Evolutionary conservation across 495 filamentous ascomycete genomes (phyloP).

Genomic region (Lindgomyces ingoldianus): DNA sequence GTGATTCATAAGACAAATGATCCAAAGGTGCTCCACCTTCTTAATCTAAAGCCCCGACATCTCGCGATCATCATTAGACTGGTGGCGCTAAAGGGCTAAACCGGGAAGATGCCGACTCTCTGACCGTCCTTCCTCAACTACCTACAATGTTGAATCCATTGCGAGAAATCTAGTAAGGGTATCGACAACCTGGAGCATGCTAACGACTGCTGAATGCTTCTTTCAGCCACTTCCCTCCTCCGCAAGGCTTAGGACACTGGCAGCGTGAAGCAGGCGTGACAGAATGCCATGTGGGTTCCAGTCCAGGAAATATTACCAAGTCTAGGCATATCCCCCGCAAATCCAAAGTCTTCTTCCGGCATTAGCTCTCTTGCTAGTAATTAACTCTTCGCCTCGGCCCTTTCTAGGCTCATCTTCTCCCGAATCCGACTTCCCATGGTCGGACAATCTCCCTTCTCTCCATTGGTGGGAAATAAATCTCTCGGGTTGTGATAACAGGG

Average conservation of each 20-base stretch:
- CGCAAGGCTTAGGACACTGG: slow-evolving; percentile 4
- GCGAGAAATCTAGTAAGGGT: too few relatives aligned
- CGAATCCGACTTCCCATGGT: too few relatives aligned
- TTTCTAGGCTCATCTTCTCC: background rate
- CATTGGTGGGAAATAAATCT: too few relatives aligned
- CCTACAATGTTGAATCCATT: too few relatives aligned
- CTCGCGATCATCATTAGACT: background rate
- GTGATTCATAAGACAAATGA: background rate
- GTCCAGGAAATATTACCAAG: slow-evolving; percentile 7
- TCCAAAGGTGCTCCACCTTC: background rate
- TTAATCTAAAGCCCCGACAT: background rate
- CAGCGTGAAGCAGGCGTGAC: background rate
- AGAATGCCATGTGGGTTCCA: background rate
- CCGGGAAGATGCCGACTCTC: background rate
- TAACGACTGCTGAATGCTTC: background rate
- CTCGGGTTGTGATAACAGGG: too few relatives aligned
- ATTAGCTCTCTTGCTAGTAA: background rate
- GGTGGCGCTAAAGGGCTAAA: background rate
- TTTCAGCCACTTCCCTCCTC: background rate
- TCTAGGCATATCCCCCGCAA: background rate
- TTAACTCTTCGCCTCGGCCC: background rate
- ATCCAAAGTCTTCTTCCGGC: background rate
- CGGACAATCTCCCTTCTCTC: too few relatives aligned
- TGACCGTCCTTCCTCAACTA: too few relatives aligned
- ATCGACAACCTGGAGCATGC: too few relatives aligned